Base-by-base conservation (phyloP, 192 early-diverging fungal genomes). In the Coemansia sp. region DNA sequence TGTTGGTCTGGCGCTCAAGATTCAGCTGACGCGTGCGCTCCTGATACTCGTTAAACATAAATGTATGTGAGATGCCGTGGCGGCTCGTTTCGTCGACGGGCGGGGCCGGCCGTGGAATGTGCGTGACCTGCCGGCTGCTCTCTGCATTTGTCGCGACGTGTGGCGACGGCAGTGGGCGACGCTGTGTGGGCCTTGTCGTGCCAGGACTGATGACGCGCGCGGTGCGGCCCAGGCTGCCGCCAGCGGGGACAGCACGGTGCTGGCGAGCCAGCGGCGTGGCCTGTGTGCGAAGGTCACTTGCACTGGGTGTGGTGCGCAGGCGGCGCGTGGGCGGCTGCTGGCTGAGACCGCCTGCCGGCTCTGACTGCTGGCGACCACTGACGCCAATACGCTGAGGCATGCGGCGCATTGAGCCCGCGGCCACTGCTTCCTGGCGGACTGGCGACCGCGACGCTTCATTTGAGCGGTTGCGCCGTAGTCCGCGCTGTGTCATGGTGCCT, bases 291-390 rank as follows among this genome's bases (percentile, higher is more conserved):
- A 57, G 31, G 43, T 42, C 51, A 40, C 43, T 54, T 25, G 52
- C 38, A 28, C 47, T 44, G 38, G 38, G 50, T 11, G 27, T 29
- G n/a, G 27, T 50, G 42, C 38, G 56, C n/a, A 63, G 30, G 24
- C 48, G 54, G 12, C 48, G 32, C 9, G 45, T 22, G 12, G 46
- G 54, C 11, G 46, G 54, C 29, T 35, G 48, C 25, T 7, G 54
- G 9, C 40, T 46, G n/a, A 22, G 19, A 10, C 30, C 44, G 19
- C 24, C 14, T 40, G 35, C 29, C 4, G 57, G 31, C 54, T 74
- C 71, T 4, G 71, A 74, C 56, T 67, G 71, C 48, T 74, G 71
- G 45, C 57, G 54, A 3, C 65, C 60, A 23, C n/a, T 31, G 25
- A 33, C 24, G 12, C 52, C 59, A 10, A 59, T 60, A 21, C 35